Evolutionary conservation across 176 grass and related monocot species (phyloP), one percentile per base, ranked within the genome.

Genomic region (Eleusine coracana): DNA sequence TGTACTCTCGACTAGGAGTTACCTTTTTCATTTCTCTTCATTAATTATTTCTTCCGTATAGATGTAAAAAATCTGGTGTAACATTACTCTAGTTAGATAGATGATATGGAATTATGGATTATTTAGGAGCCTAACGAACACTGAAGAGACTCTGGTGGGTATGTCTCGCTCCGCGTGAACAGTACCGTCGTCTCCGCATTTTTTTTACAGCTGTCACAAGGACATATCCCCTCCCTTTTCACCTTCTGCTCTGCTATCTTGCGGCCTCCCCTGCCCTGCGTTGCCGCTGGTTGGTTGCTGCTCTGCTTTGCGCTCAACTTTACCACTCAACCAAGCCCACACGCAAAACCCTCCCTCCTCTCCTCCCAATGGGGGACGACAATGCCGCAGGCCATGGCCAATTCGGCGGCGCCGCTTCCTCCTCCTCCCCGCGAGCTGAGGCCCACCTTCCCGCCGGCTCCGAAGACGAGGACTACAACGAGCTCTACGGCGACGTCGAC

Each of bases 401-500:
- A 28, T 18, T 46, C 54, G 41, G 12, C 70, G 49, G 6, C 18
- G 20, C 20, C 56, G 58, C n/a, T n/a, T 5, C 13, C 17, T 4
- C 42, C 14, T 10, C 66, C 21, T 66, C n/a, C 17, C 48, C 75
- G 17, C 50, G 1, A 31, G 15, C 1, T 4, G 66, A 66, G 58
- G 11, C 25, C 28, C 66, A 41, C 58, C 7, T 55, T 39, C 56
- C 38, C 17, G 44, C 82, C 40, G 39, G 73, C 21, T 23, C 78
- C 71, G 52, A 50, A 60, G 89, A 85, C 16, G 86, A 85, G 1
- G 82, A 88, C 77, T 85, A 15, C 50, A 78, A 88, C 23, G 89
- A 88, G 78, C 86, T 88, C 29, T 91, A 91, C 66, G 62, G 61
- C 7, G 86, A 91, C 29, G 68, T 82, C 73, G 48, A 77, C 73